These are phyloP conservation scores for Coemansia sp. DNA, from an alignment of 192 early-diverging fungal genomes.

Conservation along the genomic window DNA sequence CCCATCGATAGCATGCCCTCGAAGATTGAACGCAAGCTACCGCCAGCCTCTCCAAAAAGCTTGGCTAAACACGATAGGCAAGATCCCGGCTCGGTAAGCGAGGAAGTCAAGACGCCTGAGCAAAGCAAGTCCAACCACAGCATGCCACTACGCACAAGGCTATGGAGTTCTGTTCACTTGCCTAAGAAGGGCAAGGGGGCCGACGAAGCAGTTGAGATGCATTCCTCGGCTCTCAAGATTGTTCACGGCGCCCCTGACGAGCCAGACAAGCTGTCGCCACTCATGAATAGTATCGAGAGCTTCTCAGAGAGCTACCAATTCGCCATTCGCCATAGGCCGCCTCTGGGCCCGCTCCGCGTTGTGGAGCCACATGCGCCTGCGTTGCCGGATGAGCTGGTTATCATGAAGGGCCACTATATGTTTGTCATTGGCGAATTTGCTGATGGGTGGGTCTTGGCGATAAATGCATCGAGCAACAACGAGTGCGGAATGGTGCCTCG, in stretches of 20 bases:
- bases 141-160: slow-evolving; percentile 13
- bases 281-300: slow-evolving; percentile 41
- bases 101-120: not conserved
- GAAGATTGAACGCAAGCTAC: not conserved
- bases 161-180: not conserved
- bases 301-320: slow-evolving; percentile 49
- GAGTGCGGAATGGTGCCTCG: slow-evolving; percentile 49
- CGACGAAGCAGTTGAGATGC: not conserved
- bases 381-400: slow-evolving; percentile 34
- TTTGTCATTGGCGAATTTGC: slow-evolving; percentile 50
- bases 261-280: slow-evolving; percentile 3
- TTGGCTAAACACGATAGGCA: not conserved
- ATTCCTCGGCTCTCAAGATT: not conserved
- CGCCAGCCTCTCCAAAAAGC: not conserved
- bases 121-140: slow-evolving; percentile 8
- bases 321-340: slow-evolving; percentile 44
- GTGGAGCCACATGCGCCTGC: slow-evolving; percentile 35
- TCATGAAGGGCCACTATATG: slow-evolving; percentile 20
- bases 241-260: not conserved
- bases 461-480: slow-evolving; percentile 29
- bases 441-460: slow-evolving; percentile 47
- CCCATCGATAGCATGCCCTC: not conserved
- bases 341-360: slow-evolving; percentile 29
- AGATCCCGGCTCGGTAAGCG: not conserved
- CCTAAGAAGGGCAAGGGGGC: not conserved